Evolutionary conservation across 306 rosid genomes (phyloP), one percentile per base, ranked within the genome.

Genomic region (Prunus campanulata): DNA sequence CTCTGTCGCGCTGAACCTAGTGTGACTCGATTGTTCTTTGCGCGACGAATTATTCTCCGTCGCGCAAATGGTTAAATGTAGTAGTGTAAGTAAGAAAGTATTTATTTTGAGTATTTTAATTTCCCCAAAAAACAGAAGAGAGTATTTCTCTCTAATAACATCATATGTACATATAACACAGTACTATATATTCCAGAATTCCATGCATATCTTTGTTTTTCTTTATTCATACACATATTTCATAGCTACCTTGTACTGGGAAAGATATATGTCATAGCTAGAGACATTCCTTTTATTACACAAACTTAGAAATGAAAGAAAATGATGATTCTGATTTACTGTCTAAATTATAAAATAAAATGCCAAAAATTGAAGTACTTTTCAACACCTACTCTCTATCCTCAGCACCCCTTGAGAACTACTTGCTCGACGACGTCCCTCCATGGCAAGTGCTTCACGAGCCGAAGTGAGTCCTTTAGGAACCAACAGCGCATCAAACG

Each of bases 381-480:
- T 44, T 66, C 44, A 81, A 74, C 71, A 80, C 86, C 79, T 74
- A 60, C 74, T 55, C 56, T 74, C 85, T 47, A 89, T 80, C 80
- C 91, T 81, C 73, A 87, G 54, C 52, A 27, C 59, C 10, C 57
- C 68, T 60, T 73, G 68, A 10, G 68, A 50, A 39, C 83, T 74
- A 73, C 69, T 81, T 24, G 74, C 54, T 83, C 82, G 70, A 48
- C 83, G 76, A 59, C 86, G 83, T 61, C 74, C 88, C 71, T 87
- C 87, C 25, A 70, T 89, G 59, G 80, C 47, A 51, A 91, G 93
- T 0, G 97, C 89, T 73, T 88, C 91, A 35, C 94, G 93, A 67
- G 97, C 94, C n/a, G 87, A 55, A 16, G 77, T 79, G 52, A 89
- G 22, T 47, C 80, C 85, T 13, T 32, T 77, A 11, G 97, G 91